Evolutionary conservation across 345 rosid species (phyloP).

Genomic region (Syzygium aqueum): DNA sequence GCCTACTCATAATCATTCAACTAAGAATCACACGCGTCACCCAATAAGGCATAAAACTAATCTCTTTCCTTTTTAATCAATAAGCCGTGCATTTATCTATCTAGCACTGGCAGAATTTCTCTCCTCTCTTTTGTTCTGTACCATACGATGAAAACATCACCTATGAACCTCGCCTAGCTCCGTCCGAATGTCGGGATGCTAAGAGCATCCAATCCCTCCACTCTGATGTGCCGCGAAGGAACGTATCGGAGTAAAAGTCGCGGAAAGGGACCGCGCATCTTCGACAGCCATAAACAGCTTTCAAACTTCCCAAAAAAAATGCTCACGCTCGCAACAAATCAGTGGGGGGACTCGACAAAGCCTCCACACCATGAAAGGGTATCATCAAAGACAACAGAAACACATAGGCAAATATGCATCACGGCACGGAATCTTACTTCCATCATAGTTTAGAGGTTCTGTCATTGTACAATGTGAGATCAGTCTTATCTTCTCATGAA

Average conservation of each 20-base stretch:
- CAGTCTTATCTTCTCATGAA: conserved; percentile 11
- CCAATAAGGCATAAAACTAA: not conserved
- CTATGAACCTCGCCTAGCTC: too few relatives aligned
- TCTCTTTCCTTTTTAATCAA: not conserved
- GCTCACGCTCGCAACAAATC: not conserved
- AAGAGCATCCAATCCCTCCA: not conserved
- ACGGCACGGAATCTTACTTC: not conserved
- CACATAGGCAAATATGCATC: not conserved
- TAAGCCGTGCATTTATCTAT: not conserved
- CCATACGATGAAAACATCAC: not conserved
- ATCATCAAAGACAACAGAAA: not conserved
- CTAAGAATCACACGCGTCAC: not conserved
- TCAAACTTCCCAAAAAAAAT: not conserved
- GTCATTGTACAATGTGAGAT: conserved; percentile 22
- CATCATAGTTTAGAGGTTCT: conserved; percentile 9
- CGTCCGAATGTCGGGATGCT: not conserved
- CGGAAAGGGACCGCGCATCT: not conserved
- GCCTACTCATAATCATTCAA: not conserved
- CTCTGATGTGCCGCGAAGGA: not conserved
- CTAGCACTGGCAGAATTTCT: not conserved
- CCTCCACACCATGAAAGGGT: not conserved
- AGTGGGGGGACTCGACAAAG: not conserved
- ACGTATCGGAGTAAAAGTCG: not conserved
- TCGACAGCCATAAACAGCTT: not conserved
- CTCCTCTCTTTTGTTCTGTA: not conserved